Base-by-base conservation (phyloP, 768 basidiomycete species). In the Dacryopinax spathularia region DNA sequence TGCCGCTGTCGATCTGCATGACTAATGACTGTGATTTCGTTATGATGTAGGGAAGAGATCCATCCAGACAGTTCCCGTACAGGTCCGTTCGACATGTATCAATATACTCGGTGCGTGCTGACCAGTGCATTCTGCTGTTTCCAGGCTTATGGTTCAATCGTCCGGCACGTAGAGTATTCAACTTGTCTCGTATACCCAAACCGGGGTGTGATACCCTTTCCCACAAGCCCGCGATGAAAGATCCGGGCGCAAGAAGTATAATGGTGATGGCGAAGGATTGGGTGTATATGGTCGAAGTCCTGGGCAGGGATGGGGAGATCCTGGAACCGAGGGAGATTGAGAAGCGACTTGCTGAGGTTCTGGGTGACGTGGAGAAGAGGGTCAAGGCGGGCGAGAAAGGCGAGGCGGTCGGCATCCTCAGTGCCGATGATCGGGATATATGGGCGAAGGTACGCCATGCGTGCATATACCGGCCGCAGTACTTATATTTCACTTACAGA, bases 271-370 rank as follows among this genome's bases (percentile, higher is more conserved):
- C 86, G 4, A 81, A 87, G 66, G 85, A 89, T 73, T 90, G 84
- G 81, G 83, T 84, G 68, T 96, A 96, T 69, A 77, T 83, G 0
- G 76, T 97, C 63, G 81, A 84, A 31, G 86, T 89, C 0, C 82
- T 85, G 68, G 76, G 79, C 25, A 73, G 77, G 15, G 73, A 73
- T 34, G 73, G 62, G 31, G 68, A 60, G 60, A 74, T 74, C 0
- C 61, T 82, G 29, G 66, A 75, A 1, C 71, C 73, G 0, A 74
- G 69, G 1, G 73, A 73, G 25, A 76, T 86, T 9, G 84, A 85
- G 66, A 68, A 69, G 16, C 71, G 77, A 7, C 68, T 87, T 31
- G 73, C 73, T 69, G 73, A 72, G 0, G 75, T 81, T 1, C 80
- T 81, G 0, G 63, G 69, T 1, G 92, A 96, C 70, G 91, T 84